Conservation (phyloP, 129 eudicot genomes). For the Ambrosia trifida region DNA sequence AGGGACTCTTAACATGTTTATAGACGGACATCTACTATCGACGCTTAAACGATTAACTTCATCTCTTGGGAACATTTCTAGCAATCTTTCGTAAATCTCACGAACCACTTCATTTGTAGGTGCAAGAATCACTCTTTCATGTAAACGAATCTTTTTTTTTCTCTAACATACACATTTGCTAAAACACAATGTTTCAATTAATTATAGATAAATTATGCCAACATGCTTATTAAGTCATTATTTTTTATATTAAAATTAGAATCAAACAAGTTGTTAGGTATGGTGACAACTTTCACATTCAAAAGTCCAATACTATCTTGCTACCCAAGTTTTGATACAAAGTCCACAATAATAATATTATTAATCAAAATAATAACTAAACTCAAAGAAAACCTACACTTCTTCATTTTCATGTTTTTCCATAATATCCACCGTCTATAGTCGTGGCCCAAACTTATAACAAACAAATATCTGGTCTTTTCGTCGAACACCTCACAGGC, state of each 20-base stretch:
- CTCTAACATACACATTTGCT: neutral
- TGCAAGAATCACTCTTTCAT: too few species aligned
- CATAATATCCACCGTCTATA: slow-evolving; percentile 28
- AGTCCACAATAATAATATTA: neutral
- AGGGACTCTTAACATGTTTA: too few species aligned
- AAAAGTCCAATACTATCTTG: slow-evolving; percentile 14
- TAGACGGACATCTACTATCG: too few species aligned
- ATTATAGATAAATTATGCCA: neutral
- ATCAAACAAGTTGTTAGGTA: neutral
- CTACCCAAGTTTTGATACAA: slow-evolving; percentile 25
- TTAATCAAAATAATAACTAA: neutral
- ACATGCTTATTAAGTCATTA: too few species aligned
- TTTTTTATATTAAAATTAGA: neutral
- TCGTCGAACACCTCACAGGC: slow-evolving; percentile 35
- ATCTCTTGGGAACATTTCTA: too few species aligned
- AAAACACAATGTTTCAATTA: neutral
- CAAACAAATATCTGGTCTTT: slow-evolving; percentile 42
- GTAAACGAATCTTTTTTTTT: too few species aligned
- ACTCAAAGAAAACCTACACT: slow-evolving; percentile 14
- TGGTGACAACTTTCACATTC: neutral
- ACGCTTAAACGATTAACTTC: too few species aligned
- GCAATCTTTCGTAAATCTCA: too few species aligned
- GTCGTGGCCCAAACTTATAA: slow-evolving; percentile 26
- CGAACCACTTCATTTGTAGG: too few species aligned
- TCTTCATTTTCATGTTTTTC: slow-evolving; percentile 22